phyloP scores from a whole-genome alignment of 2,329 filamentous ascomycete genomes.

The Xylaria sp. region DNA sequence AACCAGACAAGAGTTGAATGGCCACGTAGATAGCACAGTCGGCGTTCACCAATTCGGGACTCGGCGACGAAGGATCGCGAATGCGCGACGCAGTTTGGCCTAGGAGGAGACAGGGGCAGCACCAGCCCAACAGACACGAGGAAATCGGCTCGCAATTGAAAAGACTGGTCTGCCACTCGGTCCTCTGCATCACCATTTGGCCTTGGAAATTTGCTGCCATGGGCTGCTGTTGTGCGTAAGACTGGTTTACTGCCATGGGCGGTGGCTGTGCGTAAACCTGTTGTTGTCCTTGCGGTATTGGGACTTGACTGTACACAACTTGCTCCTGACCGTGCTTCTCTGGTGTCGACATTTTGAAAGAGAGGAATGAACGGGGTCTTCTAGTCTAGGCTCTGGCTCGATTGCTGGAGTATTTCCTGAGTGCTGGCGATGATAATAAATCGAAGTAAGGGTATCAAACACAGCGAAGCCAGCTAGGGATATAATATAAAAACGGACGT shows the following conservation, averaged over 20 bases:
- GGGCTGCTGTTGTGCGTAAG: constrained; percentile 25
- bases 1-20: constrained; percentile 44
- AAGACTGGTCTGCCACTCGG: constrained; percentile 46
- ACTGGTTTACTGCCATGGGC: constrained; percentile 28
- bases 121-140: constrained; percentile 45
- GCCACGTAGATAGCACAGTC: constrained; percentile 46
- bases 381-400: background rate
- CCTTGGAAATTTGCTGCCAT: constrained; percentile 25
- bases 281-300: constrained; percentile 7
- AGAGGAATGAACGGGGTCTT: background rate
- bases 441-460: background rate
- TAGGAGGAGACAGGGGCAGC: constrained; percentile 47
- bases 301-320: constrained; percentile 17
- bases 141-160: constrained; percentile 46
- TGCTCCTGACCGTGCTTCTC: constrained; percentile 26
- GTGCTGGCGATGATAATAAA: background rate
- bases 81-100: constrained; percentile 49
- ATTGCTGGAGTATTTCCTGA: background rate
- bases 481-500: too few species aligned
- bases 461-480: background rate
- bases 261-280: constrained; percentile 25
- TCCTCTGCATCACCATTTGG: constrained; percentile 40
- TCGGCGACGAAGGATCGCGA: constrained; percentile 45
- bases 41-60: constrained; percentile 45
- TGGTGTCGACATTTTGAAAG: constrained; percentile 11